phyloP scores from a whole-genome alignment of 371 early-diverging fungal species.

The Mortierella sp. region DNA sequence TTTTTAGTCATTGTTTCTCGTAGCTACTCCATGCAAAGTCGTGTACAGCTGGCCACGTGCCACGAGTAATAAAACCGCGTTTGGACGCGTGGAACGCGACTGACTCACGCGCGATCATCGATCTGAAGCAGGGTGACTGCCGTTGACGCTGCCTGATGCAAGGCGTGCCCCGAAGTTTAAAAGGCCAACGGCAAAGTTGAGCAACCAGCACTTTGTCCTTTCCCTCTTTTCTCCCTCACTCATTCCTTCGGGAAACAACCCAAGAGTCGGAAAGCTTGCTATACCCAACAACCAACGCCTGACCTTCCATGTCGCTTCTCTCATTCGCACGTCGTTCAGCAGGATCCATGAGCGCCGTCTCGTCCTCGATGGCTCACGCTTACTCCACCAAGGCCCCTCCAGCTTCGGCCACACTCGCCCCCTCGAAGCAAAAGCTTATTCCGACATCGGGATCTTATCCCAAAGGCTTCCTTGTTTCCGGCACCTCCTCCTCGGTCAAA shows the following conservation, averaged over 20 bases:
- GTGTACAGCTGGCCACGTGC: too few species aligned
- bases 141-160: too few species aligned
- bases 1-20: too few species aligned
- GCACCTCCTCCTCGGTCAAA: constrained; percentile 82
- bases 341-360: constrained; percentile 2
- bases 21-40: too few species aligned
- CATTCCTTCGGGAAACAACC: not conserved
- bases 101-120: constrained; percentile 20
- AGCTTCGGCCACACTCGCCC: constrained; percentile 21
- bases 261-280: not conserved
- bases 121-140: constrained; percentile 9
- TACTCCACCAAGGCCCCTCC: constrained; percentile 53
- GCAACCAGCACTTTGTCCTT: too few species aligned
- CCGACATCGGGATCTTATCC: constrained; percentile 75
- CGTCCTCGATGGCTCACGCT: constrained; percentile 5
- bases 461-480: constrained; percentile 83
- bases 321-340: constrained; percentile 19
- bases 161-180: too few species aligned
- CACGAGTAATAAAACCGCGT: too few species aligned
- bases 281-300: not conserved
- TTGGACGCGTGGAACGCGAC: not conserved
- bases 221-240: not conserved
- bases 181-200: too few species aligned
- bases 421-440: constrained; percentile 59
- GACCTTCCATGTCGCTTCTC: constrained; percentile 34